Evolutionary conservation across 1,284 basidiomycete genomes (phyloP).

Genomic region (Anthracocystis setariae): DNA sequence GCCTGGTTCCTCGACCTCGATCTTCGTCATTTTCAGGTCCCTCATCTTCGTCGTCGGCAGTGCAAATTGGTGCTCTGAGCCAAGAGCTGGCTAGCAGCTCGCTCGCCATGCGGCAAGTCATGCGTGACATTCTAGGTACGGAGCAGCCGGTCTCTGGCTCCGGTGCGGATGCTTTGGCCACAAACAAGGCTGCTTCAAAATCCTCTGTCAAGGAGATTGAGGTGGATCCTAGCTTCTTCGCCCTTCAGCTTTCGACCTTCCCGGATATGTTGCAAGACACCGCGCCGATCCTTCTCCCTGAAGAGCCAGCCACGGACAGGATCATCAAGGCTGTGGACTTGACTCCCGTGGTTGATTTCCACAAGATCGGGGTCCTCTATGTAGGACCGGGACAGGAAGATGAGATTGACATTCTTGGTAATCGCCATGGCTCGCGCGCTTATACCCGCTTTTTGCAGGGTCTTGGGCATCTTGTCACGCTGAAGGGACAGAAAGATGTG

Average conservation of each 20-base stretch:
- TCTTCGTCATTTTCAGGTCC: constrained; percentile 80
- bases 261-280: constrained; percentile 65
- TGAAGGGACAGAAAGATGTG: constrained; percentile 84
- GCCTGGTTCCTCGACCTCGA: constrained; percentile 67
- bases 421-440: constrained; percentile 90
- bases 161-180: constrained; percentile 3
- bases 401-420: constrained; percentile 87
- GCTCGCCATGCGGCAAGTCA: constrained; percentile 47
- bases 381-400: constrained; percentile 88
- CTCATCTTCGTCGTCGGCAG: neutral
- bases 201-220: constrained; percentile 28
- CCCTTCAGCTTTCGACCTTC: constrained; percentile 79
- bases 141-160: constrained; percentile 11
- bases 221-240: constrained; percentile 87
- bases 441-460: constrained; percentile 92
- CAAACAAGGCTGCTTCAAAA: constrained; percentile 11
- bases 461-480: constrained; percentile 85
- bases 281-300: constrained; percentile 70
- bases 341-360: constrained; percentile 94
- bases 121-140: constrained; percentile 44
- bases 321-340: constrained; percentile 80
- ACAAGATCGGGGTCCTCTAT: constrained; percentile 96
- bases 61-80: constrained; percentile 12
- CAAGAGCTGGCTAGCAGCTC: constrained; percentile 27
- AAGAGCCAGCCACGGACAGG: constrained; percentile 73